Evolutionary conservation across 2,329 filamentous ascomycete genomes (phyloP).

Genomic region (Colletotrichum orchidophilum): DNA sequence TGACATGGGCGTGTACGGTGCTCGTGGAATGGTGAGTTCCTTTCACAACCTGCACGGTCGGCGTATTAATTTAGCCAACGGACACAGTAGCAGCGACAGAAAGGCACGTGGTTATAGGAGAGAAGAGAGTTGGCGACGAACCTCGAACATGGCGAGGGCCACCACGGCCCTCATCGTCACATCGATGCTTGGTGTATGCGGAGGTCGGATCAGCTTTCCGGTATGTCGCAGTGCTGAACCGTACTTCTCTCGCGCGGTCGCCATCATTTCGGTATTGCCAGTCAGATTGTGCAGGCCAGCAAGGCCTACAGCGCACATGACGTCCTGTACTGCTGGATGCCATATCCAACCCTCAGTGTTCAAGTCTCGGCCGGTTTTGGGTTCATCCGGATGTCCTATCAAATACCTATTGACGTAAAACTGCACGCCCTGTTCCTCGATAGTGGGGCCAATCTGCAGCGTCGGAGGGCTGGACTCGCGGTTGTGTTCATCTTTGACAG

Average conservation of each 20-base stretch:
- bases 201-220: constrained; percentile 49
- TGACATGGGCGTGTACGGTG: constrained; percentile 66
- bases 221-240: constrained; percentile 60
- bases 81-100: not conserved
- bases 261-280: constrained; percentile 55
- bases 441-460: constrained; percentile 50
- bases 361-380: constrained; percentile 49
- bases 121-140: constrained; percentile 41
- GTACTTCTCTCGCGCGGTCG: constrained; percentile 62
- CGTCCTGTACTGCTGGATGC: constrained; percentile 52
- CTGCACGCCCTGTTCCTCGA: constrained; percentile 57
- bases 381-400: constrained; percentile 61
- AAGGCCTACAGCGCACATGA: constrained; percentile 66
- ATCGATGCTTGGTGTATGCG: constrained; percentile 46
- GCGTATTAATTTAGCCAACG: constrained; percentile 33
- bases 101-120: not conserved
- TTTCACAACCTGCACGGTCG: constrained; percentile 52
- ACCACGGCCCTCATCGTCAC: constrained; percentile 63
- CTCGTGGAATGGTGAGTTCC: constrained; percentile 56
- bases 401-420: constrained; percentile 63
- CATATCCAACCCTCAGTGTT: constrained; percentile 48
- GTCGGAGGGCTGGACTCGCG: constrained; percentile 30
- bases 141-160: constrained; percentile 70
- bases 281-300: constrained; percentile 66
- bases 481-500: constrained; percentile 18